Base-by-base conservation (phyloP, 371 early-diverging fungal species). In the Furculomyces boomerangus region DNA sequence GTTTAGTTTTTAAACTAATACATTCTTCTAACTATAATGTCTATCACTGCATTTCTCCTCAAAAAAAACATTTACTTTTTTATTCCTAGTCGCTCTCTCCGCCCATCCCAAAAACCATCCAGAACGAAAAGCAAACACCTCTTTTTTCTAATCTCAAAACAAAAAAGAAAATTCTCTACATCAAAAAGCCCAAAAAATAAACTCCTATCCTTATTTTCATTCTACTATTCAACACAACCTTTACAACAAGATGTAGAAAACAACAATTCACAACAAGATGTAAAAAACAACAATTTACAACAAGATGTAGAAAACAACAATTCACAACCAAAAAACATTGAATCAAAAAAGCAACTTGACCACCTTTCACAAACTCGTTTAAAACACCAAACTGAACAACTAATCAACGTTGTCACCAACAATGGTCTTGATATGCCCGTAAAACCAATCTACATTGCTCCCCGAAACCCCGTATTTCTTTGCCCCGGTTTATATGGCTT, bases 401-500 rank as follows among this genome's bases (percentile, higher is more conserved):
- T 14, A n/a, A n/a, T 14, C n/a, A n/a, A 14, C 14, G 39, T n/a
- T 39, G 39, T 39, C 13, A 45, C 24, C 10, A 20, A 45, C n/a
- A 39, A 25, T 25, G 32, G 52, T 35, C 8, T 14, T 22, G 25
- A 16, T 8, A 31, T 30, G 30, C 82, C 79, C 3, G 69, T 83
- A 3, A 72, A 69, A 29, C 71, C 84, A 1, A 62, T 67, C 20
- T 86, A 86, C 64, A 60, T 72, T 46, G 78, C 88, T 16, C 87
- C 88, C 8, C 71, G 83, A 25, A 73, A 85, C 44, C 86, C 88
- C 20, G 75, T 92, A 53, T 85, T 90, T 3, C 73, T 92, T 20
- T 90, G 90, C 64, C 92, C 90, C 67, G 92, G 83, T 0, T 70
- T 93, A 27, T 93, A 84, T 70, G 93, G 93, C 0, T 93, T 83